Percentiles rank a stretch among this genome's conserved stretches.
Conservation (phyloP, 768 basidiomycete genomes). For the Cubamyces sp. region DNA sequence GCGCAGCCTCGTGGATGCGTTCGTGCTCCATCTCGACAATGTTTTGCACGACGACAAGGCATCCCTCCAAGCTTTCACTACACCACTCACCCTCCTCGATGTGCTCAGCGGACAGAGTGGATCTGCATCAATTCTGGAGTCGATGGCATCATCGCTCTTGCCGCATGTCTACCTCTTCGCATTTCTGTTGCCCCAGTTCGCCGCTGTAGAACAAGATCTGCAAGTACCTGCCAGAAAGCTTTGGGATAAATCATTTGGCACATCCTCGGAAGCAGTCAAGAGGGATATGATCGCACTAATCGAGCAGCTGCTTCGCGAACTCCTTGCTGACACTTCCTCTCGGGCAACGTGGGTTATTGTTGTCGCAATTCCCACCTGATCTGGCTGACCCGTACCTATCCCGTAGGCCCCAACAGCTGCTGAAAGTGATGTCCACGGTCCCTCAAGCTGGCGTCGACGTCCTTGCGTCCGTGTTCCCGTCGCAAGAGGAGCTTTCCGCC, state of each 20-base stretch:
- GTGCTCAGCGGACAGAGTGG: conserved; percentile 10
- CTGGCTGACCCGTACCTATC: neutral
- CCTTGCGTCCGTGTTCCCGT: conserved; percentile 57
- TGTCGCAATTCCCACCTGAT: no score
- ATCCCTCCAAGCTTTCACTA: conserved; percentile 31
- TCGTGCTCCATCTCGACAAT: conserved; percentile 41
- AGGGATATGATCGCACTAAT: conserved; percentile 39
- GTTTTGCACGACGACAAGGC: conserved; percentile 37
- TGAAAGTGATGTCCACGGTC: conserved; percentile 31
- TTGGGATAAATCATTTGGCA: conserved; percentile 38
- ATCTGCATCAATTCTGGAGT: neutral
- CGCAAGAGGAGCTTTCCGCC: conserved; percentile 46
- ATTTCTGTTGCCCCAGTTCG: conserved; percentile 48
- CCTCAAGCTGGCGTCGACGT: conserved; percentile 45
- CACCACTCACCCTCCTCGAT: conserved; percentile 41
- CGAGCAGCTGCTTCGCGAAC: conserved; percentile 44
- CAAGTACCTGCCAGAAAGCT: conserved; percentile 32
- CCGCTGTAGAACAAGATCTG: conserved; percentile 26
- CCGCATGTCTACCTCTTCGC: conserved; percentile 53
- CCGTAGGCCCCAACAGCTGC: conserved; percentile 32
- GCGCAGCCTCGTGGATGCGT: conserved; percentile 39
- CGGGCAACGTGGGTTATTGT: conserved; percentile 36
- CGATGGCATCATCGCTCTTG: conserved; percentile 34
- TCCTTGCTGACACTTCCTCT: conserved; percentile 44
- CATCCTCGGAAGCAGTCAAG: conserved; percentile 30